Evolutionary conservation across 1,284 basidiomycete species (phyloP).

Genomic region (Leccinum pseudoinsigne): DNA sequence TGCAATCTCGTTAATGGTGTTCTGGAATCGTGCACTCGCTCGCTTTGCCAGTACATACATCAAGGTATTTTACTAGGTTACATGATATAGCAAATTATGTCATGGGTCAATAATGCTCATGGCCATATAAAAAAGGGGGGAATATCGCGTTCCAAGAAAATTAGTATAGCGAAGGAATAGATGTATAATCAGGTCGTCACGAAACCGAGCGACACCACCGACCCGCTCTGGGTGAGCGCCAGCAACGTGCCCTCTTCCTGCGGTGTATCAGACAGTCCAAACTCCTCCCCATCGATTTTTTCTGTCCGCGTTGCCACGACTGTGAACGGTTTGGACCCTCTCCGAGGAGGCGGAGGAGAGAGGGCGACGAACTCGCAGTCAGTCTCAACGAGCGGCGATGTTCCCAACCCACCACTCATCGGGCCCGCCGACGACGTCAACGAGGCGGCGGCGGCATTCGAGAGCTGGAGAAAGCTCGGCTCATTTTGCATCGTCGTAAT

Average conservation of each 20-base stretch:
- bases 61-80: neutral
- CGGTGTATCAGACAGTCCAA: slow-evolving; percentile 4
- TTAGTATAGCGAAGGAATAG: slow-evolving; percentile 11
- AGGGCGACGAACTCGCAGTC: slow-evolving; percentile 29
- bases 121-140: neutral
- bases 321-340: slow-evolving; percentile 22
- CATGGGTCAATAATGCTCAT: neutral
- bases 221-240: slow-evolving; percentile 19
- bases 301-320: slow-evolving; percentile 13
- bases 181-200: slow-evolving; percentile 12
- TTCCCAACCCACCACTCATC: neutral
- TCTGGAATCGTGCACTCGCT: neutral
- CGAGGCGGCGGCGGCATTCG: slow-evolving; percentile 43
- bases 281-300: slow-evolving; percentile 12
- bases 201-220: slow-evolving; percentile 34
- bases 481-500: slow-evolving; percentile 56
- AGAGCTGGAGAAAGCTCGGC: slow-evolving; percentile 55
- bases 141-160: slow-evolving; percentile 17
- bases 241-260: slow-evolving; percentile 11
- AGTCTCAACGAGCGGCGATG: slow-evolving; percentile 8
- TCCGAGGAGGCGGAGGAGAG: slow-evolving; percentile 33
- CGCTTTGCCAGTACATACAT: slow-evolving; percentile 1
- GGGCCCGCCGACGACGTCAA: slow-evolving; percentile 22
- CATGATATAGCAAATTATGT: neutral
- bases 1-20: neutral